A percentile compares a stretch with the other conserved stretches of the same genome.
Evolutionary conservation across 495 filamentous ascomycete species (phyloP).

Genomic region (Echria macrotheca): DNA sequence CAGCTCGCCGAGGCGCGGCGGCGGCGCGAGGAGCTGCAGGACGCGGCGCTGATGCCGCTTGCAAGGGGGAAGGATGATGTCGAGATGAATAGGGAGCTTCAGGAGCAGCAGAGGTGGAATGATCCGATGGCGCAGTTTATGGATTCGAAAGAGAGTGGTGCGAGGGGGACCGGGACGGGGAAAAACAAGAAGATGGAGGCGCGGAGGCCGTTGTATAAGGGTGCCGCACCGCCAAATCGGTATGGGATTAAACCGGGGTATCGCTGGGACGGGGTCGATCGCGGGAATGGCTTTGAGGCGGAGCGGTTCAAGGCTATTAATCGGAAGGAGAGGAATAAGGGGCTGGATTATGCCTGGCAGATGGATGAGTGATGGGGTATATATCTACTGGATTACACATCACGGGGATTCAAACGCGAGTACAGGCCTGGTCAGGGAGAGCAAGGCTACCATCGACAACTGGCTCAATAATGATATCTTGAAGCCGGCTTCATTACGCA

Average conservation of each 20-base stretch:
- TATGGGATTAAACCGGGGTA: conserved; percentile 91
- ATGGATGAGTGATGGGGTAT: conserved; percentile 68
- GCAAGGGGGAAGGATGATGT: conserved; percentile 76
- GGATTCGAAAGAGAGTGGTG: conserved; percentile 32
- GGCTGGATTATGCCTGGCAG: conserved; percentile 90
- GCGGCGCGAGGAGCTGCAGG: conserved; percentile 57
- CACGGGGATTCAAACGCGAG: too few relatives aligned
- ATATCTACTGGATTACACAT: too few relatives aligned
- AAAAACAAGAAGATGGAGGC: conserved; percentile 26
- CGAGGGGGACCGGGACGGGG: conserved; percentile 15
- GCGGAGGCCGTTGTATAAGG: conserved; percentile 71
- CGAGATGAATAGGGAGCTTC: conserved; percentile 77
- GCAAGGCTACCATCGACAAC: too few relatives aligned
- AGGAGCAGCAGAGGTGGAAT: conserved; percentile 73
- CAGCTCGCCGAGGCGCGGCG: conserved; percentile 56
- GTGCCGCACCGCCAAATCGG: conserved; percentile 78
- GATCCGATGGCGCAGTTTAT: conserved; percentile 87
- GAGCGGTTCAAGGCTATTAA: conserved; percentile 89
- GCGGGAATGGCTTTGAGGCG: conserved; percentile 89
- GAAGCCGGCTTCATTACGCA: too few relatives aligned
- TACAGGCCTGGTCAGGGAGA: too few relatives aligned
- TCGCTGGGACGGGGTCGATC: conserved; percentile 96
- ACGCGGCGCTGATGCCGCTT: conserved; percentile 74
- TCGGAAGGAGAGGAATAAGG: conserved; percentile 61
- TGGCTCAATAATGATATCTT: too few relatives aligned